Percentiles rank a stretch among this genome's conserved stretches.
Conservation (phyloP, 202 grass and related monocot genomes). For the Hordeum pubiflorum region DNA sequence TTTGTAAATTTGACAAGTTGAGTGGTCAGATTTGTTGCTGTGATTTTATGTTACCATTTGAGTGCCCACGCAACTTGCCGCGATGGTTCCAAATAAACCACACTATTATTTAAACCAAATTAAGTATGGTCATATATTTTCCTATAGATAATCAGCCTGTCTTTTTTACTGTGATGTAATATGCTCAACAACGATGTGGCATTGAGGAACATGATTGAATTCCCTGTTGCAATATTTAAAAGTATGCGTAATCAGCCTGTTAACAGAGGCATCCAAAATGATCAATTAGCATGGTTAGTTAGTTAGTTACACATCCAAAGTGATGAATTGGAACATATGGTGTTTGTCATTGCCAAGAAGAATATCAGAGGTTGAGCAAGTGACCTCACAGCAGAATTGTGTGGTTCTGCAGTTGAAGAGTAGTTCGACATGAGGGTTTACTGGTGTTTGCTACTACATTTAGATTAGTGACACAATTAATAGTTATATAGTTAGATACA, state of each 20-base stretch:
- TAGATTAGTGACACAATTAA: neutral
- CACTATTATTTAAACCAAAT: constrained; percentile 11
- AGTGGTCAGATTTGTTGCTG: neutral
- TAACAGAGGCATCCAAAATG: neutral
- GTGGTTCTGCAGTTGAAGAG: neutral
- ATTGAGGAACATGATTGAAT: neutral
- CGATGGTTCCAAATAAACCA: constrained; percentile 1
- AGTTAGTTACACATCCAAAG: neutral
- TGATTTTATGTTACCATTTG: neutral
- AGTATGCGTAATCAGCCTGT: neutral
- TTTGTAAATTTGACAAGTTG: constrained; percentile 9
- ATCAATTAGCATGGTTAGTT: neutral
- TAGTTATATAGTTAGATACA: neutral
- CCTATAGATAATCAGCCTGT: neutral
- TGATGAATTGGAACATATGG: neutral
- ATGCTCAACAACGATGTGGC: neutral
- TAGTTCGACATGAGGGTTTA: neutral
- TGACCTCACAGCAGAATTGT: neutral
- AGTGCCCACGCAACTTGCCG: neutral
- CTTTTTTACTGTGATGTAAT: neutral
- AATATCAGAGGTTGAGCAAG: neutral
- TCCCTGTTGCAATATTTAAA: neutral
- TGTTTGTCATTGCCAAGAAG: neutral
- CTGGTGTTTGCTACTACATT: neutral
- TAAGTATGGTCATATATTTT: constrained; percentile 4